Percentiles rank a stretch among this genome's conserved stretches.
phyloP scores from a whole-genome alignment of 23 red algal species.

The Gracilariopsis chorda region DNA sequence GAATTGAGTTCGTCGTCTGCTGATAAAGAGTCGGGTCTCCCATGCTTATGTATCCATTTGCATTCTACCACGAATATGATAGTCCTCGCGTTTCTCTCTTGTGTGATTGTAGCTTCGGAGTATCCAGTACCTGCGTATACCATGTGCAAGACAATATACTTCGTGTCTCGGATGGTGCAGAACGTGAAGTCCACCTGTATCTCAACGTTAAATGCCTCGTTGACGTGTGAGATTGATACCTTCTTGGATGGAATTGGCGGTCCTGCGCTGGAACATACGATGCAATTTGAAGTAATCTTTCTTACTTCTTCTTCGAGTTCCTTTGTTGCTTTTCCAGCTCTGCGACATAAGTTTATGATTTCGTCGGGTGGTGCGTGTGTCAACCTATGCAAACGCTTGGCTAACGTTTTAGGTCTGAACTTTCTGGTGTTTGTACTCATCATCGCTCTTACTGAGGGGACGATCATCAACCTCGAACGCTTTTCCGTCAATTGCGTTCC shows the following conservation, averaged over 20 bases:
- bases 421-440: not conserved
- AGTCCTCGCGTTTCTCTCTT: not conserved
- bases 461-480: not conserved
- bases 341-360: not conserved
- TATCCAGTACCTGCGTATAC: slow-evolving; percentile 15
- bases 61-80: no score
- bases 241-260: not conserved
- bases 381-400: slow-evolving; percentile 1
- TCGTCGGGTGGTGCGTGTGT: slow-evolving; percentile 12
- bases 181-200: slow-evolving; percentile 39
- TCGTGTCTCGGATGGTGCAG: not conserved
- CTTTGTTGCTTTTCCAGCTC: not conserved
- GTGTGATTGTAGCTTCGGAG: slow-evolving; percentile 10
- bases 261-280: not conserved
- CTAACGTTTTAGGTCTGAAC: not conserved
- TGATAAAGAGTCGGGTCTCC: no score
- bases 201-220: slow-evolving; percentile 31
- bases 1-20: no score
- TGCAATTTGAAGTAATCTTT: not conserved
- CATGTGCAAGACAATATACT: slow-evolving; percentile 7
- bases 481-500: not conserved
- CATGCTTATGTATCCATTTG: no score
- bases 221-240: slow-evolving; percentile 30
- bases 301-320: not conserved
- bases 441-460: not conserved